Evolutionary conservation across 208 protist species (phyloP), one percentile per base, ranked within the genome.

Genomic region (Leishmania aethiopica): DNA sequence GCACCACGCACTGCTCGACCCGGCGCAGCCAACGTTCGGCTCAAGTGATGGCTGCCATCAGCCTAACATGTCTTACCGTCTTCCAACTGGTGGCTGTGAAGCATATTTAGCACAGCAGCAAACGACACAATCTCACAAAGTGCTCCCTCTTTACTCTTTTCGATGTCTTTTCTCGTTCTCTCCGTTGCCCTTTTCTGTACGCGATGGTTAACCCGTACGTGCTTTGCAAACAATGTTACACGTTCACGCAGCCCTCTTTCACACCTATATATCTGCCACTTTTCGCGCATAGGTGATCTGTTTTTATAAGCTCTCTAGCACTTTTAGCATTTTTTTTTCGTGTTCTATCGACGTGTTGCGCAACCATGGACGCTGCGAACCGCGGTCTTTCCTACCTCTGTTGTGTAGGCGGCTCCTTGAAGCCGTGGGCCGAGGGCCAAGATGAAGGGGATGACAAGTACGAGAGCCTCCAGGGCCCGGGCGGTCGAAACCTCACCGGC

Each of bases 371-470:
- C 66, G 67, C 84, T 40, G 86, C 88, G 15, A 92, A 89, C 86
- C 89, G 91, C 49, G 85, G 87, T 66, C 84, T 97, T 55, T 91
- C 92, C 51, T 86, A 85, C 73, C 80, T 96, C 35, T 97, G 86
- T 77, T 96, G 94, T 72, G 82, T 95, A 49, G 80, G 80, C 35
- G 89, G 82, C 64, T 91, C 91, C 19, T 71, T 90, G 82, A 97
- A 97, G 86, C 92, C 93, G 57, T 97, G 94, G 94, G 94, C 94
- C 1, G 92, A 96, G 22, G 94, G 93, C 25, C 87, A 97, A 87
- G 94, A 95, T 17, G 94, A 97, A 82, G 94, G 92, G 28, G 94
- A 97, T 83, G 92, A 91, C 75, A 92, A 91, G 80, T 97, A 96
- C 77, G 88, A 93, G 73, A 90, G 88, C 76, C 81, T 97, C 42